Conservation (phyloP, 108 stramenopile genomes). For the Discostella stelligeroides region DNA sequence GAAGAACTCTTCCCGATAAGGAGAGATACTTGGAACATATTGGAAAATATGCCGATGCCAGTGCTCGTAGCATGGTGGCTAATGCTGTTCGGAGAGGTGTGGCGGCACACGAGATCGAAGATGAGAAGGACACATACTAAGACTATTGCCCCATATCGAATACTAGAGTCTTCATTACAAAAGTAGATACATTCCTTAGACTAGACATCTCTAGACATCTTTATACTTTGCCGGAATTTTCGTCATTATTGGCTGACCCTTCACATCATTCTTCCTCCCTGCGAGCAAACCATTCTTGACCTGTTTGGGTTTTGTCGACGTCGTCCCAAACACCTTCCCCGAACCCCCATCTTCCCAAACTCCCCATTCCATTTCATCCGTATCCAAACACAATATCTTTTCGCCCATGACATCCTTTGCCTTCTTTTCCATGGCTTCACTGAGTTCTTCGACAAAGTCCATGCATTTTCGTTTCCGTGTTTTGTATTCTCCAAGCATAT, state of each 20-base stretch:
- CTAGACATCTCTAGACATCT: too few relatives aligned
- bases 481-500: conserved; percentile 74
- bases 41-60: conserved; percentile 82
- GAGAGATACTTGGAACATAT: conserved; percentile 82
- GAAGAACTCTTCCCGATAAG: conserved; percentile 83
- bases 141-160: too few relatives aligned
- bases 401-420: conserved; percentile 68
- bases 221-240: conserved; percentile 12
- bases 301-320: not conserved
- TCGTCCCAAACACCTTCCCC: conserved; percentile 17
- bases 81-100: conserved; percentile 88
- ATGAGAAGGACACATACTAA: conserved; percentile 81
- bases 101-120: conserved; percentile 82
- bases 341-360: conserved; percentile 19
- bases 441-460: conserved; percentile 81
- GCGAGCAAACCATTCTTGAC: not conserved
- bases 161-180: too few relatives aligned
- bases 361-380: conserved; percentile 69
- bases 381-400: conserved; percentile 78
- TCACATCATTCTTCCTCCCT: conserved; percentile 7
- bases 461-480: conserved; percentile 76
- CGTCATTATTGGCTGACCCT: not conserved
- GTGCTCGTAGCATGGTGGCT: conserved; percentile 82
- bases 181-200: too few relatives aligned
- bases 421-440: conserved; percentile 89